Conservation (phyloP, 768 basidiomycete genomes). For the Phanerochaete carnosa region DNA sequence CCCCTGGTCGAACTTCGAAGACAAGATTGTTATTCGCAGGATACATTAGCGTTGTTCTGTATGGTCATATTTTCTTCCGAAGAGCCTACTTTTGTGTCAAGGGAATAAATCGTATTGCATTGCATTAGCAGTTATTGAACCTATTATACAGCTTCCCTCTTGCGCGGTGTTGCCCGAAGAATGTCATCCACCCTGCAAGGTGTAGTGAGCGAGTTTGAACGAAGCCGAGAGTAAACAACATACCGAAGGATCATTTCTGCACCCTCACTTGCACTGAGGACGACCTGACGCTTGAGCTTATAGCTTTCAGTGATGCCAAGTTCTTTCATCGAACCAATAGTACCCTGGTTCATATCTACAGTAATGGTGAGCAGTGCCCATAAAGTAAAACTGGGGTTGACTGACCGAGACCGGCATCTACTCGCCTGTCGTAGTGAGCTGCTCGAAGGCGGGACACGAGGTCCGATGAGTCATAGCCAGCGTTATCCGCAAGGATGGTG, state of each 20-base stretch:
- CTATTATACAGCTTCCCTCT: conserved; percentile 14
- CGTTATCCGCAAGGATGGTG: conserved; percentile 95
- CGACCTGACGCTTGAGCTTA: conserved; percentile 95
- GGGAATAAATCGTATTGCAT: too few species aligned
- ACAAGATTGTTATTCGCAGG: too few species aligned
- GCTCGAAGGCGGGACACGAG: conserved; percentile 86
- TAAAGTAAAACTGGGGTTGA: conserved; percentile 3
- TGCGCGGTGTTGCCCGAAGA: conserved; percentile 14
- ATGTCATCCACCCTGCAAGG: conserved; percentile 14
- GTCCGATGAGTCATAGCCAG: conserved; percentile 96
- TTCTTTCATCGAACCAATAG: conserved; percentile 82
- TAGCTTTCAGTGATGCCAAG: conserved; percentile 95
- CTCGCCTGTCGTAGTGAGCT: conserved; percentile 87
- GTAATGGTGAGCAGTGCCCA: not conserved
- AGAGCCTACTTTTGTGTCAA: too few species aligned
- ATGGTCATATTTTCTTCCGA: too few species aligned
- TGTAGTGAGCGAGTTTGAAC: conserved; percentile 1
- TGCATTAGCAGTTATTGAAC: not conserved
- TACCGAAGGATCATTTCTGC: conserved; percentile 98
- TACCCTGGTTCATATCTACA: conserved; percentile 84
- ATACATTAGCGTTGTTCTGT: too few species aligned
- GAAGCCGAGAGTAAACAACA: conserved; percentile 18
- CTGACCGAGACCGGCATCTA: conserved; percentile 86
- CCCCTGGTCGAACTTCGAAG: too few species aligned
- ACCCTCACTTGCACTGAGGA: conserved; percentile 91